Evolutionary conservation across 2,329 filamentous ascomycete species (phyloP), one percentile per base, ranked within the genome.

Genomic region (Xylaria sp.): DNA sequence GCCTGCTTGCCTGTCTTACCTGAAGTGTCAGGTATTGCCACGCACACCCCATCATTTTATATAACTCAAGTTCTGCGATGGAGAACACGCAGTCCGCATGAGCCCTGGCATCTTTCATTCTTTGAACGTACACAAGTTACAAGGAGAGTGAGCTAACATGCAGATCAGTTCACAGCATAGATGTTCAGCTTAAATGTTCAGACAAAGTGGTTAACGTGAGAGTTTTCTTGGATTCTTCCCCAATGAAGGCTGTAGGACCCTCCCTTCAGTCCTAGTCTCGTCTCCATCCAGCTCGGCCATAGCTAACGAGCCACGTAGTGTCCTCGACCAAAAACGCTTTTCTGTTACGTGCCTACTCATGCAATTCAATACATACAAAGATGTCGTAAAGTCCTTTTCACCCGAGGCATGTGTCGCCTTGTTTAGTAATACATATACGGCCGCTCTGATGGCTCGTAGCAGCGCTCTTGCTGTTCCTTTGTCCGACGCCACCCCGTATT

Each of bases 361-460:
- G 62, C 66, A 66, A 69, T 57, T 43, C 66, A 65, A 66, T 62
- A 66, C 67, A 46, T 67, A 67, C 56, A 66, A 43, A 62, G 33
- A 62, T 41, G 56, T 69, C 69, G 66, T 69, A 64, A 69, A 49
- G 18, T 46, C 46, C 33, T 56, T 66, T 71, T 69, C 64, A 69
- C 52, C 68, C 72, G 68, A 66, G 64, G 68, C 63, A 54, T 57
- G 46, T 62, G 56, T 65, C 66, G 56, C 61, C 67, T 65, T 65
- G 70, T 70, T 59, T 75, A 75, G 70, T 76, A 74, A 68, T 75
- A 75, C 75, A 76, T 73, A 73, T 73, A 71, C 67, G 71, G 68
- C 67, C 59, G 48, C 61, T 62, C 58, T 52, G 13, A 68, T 52
- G 58, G 49, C 67, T 62, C 68, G 70, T 69, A 66, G 54, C 63